phyloP scores from a whole-genome alignment of 352 stramenopile species.

The Pythium plurisporium region DNA sequence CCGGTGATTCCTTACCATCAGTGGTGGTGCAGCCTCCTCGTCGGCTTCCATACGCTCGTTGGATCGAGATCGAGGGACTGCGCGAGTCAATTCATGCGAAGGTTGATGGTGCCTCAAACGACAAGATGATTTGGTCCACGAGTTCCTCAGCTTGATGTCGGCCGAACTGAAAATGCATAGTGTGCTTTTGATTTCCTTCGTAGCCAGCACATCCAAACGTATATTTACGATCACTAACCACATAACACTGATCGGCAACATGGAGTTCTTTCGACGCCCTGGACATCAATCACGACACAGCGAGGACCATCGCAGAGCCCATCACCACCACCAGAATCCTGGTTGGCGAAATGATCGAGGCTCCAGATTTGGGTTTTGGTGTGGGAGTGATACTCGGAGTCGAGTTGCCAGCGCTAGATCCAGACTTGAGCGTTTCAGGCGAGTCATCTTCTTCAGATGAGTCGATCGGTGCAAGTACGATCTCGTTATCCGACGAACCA shows the following conservation, averaged over 20 bases:
- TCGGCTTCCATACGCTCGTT: conserved; percentile 74
- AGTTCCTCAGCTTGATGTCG: too few relatives aligned
- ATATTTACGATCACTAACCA: too few relatives aligned
- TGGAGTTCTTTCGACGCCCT: too few relatives aligned
- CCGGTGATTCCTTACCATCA: background rate
- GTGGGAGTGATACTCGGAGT: background rate
- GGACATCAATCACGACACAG: conserved; percentile 1
- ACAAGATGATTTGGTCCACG: conserved; percentile 13
- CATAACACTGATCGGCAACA: background rate
- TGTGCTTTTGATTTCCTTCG: too few relatives aligned
- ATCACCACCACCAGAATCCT: background rate
- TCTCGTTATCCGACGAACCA: background rate
- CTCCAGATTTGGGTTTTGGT: background rate
- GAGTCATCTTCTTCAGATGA: background rate
- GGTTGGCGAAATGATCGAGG: background rate
- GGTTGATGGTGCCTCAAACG: conserved; percentile 36
- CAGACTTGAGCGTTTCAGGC: background rate
- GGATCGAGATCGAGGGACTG: conserved; percentile 74
- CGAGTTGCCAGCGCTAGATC: background rate
- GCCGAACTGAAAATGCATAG: too few relatives aligned
- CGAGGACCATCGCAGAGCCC: background rate
- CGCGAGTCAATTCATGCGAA: conserved; percentile 60
- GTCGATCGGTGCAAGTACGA: background rate
- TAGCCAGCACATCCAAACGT: too few relatives aligned
- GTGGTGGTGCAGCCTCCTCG: conserved; percentile 40